Percentiles rank a stretch among this genome's conserved stretches.
Evolutionary conservation across 2,329 filamentous ascomycete genomes (phyloP).

Genomic region (Stemphylium vesicarium): DNA sequence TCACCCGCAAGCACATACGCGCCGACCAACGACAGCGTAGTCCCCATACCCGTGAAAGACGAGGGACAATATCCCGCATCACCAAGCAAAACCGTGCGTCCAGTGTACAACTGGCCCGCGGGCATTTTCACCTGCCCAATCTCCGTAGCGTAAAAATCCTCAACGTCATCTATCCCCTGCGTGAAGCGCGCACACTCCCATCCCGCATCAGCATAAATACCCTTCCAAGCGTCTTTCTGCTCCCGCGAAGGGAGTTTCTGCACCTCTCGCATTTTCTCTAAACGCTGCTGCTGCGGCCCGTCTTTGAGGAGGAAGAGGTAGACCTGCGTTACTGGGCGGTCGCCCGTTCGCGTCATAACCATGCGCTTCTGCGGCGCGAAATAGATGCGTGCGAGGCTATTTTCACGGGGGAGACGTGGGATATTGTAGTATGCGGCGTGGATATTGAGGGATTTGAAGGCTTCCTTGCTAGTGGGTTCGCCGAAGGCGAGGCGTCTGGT

Average conservation of each 20-base stretch:
- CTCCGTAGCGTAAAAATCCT: conserved; percentile 57
- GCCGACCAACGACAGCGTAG: conserved; percentile 45
- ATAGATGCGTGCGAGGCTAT: conserved; percentile 16
- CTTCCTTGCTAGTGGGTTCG: conserved; percentile 16
- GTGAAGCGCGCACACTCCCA: conserved; percentile 56
- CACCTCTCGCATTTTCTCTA: conserved; percentile 3
- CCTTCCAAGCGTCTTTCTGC: conserved; percentile 46
- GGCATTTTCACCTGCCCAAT: conserved; percentile 55
- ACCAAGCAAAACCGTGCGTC: conserved; percentile 59
- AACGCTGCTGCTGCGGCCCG: conserved; percentile 7
- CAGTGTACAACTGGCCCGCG: conserved; percentile 47
- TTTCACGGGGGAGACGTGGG: conserved; percentile 25
- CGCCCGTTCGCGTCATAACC: conserved; percentile 27
- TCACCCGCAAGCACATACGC: conserved; percentile 50
- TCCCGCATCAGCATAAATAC: conserved; percentile 48
- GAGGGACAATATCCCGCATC: conserved; percentile 54
- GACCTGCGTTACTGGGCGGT: conserved; percentile 26
- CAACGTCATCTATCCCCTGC: conserved; percentile 43
- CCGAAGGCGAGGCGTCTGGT: conserved; percentile 33
- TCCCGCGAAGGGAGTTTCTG: conserved; percentile 46
- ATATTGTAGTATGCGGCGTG: conserved; percentile 37
- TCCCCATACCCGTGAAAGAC: conserved; percentile 33
- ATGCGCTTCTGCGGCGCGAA: conserved; percentile 18
- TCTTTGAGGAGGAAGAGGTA: conserved; percentile 30
- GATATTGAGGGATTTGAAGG: conserved; percentile 21